These are phyloP conservation scores for Boletus sp. DNA, from an alignment of 768 basidiomycete species.

Conservation along the genomic window DNA sequence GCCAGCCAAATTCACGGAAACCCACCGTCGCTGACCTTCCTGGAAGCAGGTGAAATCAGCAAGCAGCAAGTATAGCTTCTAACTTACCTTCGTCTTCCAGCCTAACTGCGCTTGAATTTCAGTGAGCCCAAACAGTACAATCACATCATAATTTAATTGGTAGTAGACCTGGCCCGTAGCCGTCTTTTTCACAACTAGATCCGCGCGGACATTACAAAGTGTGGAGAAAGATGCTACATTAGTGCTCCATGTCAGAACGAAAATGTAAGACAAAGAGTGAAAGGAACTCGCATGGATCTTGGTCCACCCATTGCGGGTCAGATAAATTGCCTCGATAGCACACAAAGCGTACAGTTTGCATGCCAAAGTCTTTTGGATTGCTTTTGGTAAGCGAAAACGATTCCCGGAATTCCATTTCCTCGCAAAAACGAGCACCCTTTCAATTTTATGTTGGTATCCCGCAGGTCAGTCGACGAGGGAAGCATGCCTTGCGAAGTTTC, in stretches of 20 bases:
- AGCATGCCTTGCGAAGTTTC: conserved; percentile 7
- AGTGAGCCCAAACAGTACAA: conserved; percentile 7
- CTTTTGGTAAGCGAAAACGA: conserved; percentile 7
- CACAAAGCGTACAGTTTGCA: conserved; percentile 2
- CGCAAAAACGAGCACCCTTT: conserved; percentile 2
- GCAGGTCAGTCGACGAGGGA: background rate
- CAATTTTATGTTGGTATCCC: background rate
- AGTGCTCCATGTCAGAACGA: background rate
- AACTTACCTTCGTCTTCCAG: conserved; percentile 10
- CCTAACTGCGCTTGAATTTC: conserved; percentile 7
- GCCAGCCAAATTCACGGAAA: background rate
- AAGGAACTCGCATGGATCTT: conserved; percentile 7
- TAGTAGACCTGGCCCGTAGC: conserved; percentile 1
- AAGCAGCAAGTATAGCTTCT: background rate
- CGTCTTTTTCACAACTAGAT: background rate
- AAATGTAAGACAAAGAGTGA: background rate
- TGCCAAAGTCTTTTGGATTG: background rate
- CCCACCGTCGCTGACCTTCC: conserved; percentile 3
- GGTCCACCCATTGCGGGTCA: conserved; percentile 14
- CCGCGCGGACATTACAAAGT: background rate
- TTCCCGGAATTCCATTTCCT: conserved; percentile 8
- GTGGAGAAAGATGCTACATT: conserved; percentile 6
- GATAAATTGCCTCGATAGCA: conserved; percentile 9
- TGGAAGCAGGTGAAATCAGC: background rate
- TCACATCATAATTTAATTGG: conserved; percentile 13